Evolutionary conservation across 805 yeast species (phyloP).

Genomic region (Wickerhamomyces chaumierensis): DNA sequence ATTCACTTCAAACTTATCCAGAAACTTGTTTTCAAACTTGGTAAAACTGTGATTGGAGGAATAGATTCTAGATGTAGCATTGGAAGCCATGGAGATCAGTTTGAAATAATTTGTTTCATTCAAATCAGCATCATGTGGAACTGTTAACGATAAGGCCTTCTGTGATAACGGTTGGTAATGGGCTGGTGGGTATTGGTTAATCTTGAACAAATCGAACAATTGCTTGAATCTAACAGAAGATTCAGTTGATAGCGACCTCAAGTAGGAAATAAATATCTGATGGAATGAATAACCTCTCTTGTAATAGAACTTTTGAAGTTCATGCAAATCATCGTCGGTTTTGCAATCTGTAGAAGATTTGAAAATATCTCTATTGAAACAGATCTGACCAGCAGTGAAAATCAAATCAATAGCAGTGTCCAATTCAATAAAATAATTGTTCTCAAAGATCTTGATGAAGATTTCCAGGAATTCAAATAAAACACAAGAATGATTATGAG

Average conservation of each 20-base stretch:
- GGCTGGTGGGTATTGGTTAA: conserved; percentile 22
- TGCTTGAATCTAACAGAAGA: conserved; percentile 20
- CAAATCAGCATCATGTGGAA: conserved; percentile 17
- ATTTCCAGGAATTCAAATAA: conserved; percentile 27
- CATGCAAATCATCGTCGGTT: conserved; percentile 17
- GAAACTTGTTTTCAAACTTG: conserved; percentile 27
- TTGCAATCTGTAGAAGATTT: too few species aligned
- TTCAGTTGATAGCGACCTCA: conserved; percentile 21
- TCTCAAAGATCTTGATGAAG: conserved; percentile 20
- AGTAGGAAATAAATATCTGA: conserved; percentile 22
- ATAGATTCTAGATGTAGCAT: conserved; percentile 22
- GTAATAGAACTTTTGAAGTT: conserved; percentile 21
- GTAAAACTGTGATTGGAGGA: conserved; percentile 24
- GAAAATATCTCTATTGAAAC: conserved; percentile 20
- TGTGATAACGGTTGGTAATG: conserved; percentile 23
- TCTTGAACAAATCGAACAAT: conserved; percentile 21
- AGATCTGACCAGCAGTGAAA: conserved; percentile 26
- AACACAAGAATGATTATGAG: conserved; percentile 24
- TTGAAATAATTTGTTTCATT: conserved; percentile 20
- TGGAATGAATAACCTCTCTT: conserved; percentile 24
- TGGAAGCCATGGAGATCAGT: conserved; percentile 24
- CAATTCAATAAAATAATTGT: conserved; percentile 21
- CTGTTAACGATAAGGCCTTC: conserved; percentile 24
- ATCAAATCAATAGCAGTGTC: conserved; percentile 21
- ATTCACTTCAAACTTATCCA: conserved; percentile 29